phyloP scores from a whole-genome alignment of 2,329 filamentous ascomycete species.

The Monilinia aucupariae region DNA sequence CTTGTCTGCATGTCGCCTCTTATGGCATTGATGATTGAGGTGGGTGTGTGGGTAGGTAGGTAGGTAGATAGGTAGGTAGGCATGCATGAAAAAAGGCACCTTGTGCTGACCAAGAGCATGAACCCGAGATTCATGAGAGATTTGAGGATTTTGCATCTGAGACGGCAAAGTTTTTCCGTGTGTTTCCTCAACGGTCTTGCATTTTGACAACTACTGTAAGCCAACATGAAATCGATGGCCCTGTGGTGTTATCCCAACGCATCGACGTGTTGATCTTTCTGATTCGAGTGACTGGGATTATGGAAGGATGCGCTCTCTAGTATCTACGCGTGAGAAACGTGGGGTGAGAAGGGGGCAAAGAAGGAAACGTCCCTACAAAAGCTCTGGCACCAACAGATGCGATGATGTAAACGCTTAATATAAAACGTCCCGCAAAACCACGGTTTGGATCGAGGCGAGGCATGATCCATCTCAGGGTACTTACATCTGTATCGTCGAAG shows the following conservation, averaged over 20 bases:
- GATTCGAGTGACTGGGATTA: background rate
- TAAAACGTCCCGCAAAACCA: conserved; percentile 2
- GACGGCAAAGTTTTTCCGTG: conserved; percentile 5
- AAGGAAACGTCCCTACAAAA: background rate
- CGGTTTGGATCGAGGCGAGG: background rate
- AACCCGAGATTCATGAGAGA: background rate
- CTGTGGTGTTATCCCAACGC: background rate
- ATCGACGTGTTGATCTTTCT: background rate
- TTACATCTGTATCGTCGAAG: background rate
- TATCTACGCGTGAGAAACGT: conserved; percentile 12
- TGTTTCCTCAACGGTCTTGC: conserved; percentile 2
- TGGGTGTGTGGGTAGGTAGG: background rate
- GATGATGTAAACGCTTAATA: conserved; percentile 8
- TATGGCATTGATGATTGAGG: no score
- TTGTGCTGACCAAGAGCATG: background rate
- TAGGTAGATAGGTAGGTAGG: background rate
- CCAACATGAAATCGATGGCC: background rate
- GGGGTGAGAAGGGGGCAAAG: conserved; percentile 10
- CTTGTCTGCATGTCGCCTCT: conserved; percentile 12
- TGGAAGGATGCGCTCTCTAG: no score
- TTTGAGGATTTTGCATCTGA: background rate
- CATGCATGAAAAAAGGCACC: conserved; percentile 4
- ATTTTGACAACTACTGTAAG: background rate
- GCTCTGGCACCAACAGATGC: conserved; percentile 9
- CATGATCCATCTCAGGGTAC: background rate